phyloP scores from a whole-genome alignment of 2,329 filamentous ascomycete genomes.

The Leptographium radiaticola region DNA sequence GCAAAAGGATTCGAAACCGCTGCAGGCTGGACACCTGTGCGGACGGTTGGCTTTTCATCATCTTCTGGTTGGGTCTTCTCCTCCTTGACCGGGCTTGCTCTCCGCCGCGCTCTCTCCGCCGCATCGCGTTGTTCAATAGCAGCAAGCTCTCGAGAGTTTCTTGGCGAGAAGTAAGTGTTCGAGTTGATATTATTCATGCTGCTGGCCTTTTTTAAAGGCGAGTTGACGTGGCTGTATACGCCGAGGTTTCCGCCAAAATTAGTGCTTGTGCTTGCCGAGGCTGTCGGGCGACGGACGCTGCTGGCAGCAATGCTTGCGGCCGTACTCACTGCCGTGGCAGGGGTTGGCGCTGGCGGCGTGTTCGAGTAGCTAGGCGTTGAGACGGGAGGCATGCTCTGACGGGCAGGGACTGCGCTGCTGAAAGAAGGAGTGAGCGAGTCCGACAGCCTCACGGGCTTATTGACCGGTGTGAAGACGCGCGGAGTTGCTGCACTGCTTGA shows the following conservation, averaged over 20 bases:
- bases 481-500: constrained; percentile 23
- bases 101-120: constrained; percentile 19
- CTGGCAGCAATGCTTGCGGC: constrained; percentile 6
- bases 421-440: constrained; percentile 19
- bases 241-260: constrained; percentile 62
- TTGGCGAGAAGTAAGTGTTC: constrained; percentile 30
- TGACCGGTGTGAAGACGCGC: constrained; percentile 29
- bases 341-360: not conserved
- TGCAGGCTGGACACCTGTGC: not conserved
- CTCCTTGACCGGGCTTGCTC: constrained; percentile 29
- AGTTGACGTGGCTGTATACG: constrained; percentile 66
- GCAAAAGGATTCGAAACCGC: constrained; percentile 23
- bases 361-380: not conserved
- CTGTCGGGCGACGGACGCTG: constrained; percentile 11
- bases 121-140: constrained; percentile 36
- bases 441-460: constrained; percentile 13
- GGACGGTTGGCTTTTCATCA: not conserved
- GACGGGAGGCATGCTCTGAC: constrained; percentile 11
- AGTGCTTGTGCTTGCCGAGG: constrained; percentile 11
- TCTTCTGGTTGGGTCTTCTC: constrained; percentile 10
- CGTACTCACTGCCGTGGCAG: constrained; percentile 2
- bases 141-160: constrained; percentile 50
- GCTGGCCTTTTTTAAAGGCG: constrained; percentile 66
- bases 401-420: constrained; percentile 5
- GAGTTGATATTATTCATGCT: constrained; percentile 44